These are phyloP conservation scores for Jasminum sambac DNA, from an alignment of 257 asterid species.

Conservation along the genomic window DNA sequence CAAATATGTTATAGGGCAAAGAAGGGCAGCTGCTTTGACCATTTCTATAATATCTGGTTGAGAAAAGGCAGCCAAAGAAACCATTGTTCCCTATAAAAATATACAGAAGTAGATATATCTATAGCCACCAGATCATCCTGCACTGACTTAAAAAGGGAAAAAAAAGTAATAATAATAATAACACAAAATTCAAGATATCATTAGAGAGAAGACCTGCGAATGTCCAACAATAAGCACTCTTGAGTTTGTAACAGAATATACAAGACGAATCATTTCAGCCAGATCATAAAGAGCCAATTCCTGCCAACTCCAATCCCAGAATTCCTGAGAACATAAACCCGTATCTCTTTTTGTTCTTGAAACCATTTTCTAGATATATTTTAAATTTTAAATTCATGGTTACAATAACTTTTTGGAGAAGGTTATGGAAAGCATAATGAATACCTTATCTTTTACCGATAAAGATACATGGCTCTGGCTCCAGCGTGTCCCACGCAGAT, in stretches of 20 bases:
- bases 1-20: conserved; percentile 85
- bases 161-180: neutral
- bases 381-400: neutral
- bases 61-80: conserved; percentile 91
- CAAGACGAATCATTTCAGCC: conserved; percentile 69
- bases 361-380: conserved; percentile 9
- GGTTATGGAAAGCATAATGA: neutral
- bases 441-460: conserved; percentile 63
- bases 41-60: conserved; percentile 73
- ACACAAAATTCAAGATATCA: conserved; percentile 6
- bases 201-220: conserved; percentile 71
- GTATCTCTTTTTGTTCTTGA: neutral
- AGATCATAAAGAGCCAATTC: conserved; percentile 86
- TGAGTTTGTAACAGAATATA: conserved; percentile 55
- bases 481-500: conserved; percentile 96
- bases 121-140: conserved; percentile 11
- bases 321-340: conserved; percentile 48
- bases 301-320: conserved; percentile 99
- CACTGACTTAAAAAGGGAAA: neutral
- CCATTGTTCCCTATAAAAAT: conserved; percentile 76
- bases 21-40: conserved; percentile 94
- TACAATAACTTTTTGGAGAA: neutral
- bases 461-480: conserved; percentile 85
- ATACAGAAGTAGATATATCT: conserved; percentile 21
- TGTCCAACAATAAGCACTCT: conserved; percentile 84